These are phyloP conservation scores for Guyanaporus albipodus DNA, from an alignment of 768 basidiomycete species.

Conservation along the genomic window DNA sequence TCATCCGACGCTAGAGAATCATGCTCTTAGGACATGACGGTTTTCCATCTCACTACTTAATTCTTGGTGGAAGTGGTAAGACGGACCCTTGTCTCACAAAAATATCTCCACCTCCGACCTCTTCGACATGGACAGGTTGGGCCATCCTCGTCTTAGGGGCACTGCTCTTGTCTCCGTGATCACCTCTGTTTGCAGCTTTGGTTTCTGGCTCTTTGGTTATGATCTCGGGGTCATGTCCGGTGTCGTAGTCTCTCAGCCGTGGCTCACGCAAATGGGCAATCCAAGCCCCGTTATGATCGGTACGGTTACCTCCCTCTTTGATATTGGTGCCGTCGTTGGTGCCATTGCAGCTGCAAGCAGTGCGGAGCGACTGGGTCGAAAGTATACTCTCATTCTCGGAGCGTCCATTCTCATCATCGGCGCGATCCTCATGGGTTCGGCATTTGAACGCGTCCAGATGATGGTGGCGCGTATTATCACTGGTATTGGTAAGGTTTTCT, in stretches of 20 bases:
- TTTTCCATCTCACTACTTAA: no score
- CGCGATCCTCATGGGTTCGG: not conserved
- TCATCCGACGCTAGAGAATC: no score
- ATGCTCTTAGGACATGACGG: no score
- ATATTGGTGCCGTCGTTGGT: conserved; percentile 13
- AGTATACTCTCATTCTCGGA: conserved; percentile 8
- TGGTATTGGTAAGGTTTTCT: not conserved
- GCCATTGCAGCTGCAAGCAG: conserved; percentile 12
- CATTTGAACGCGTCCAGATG: not conserved
- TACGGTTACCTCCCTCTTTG: conserved; percentile 15
- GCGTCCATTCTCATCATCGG: not conserved
- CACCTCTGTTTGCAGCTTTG: conserved; percentile 15
- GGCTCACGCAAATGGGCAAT: conserved; percentile 14
- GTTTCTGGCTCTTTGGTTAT: conserved; percentile 16
- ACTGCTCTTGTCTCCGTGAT: conserved; percentile 11
- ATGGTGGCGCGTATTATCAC: not conserved
- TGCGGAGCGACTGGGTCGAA: conserved; percentile 12
- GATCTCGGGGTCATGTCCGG: conserved; percentile 19
- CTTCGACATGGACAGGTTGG: not conserved
- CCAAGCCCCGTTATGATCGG: conserved; percentile 16
- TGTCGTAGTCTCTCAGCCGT: conserved; percentile 9
- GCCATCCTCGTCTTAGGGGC: conserved; percentile 4
- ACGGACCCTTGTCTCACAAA: not conserved
- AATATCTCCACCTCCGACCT: not conserved
- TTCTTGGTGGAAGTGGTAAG: not conserved